Base-by-base conservation (phyloP, 306 rosid genomes). In the Gillenia trifoliata region DNA sequence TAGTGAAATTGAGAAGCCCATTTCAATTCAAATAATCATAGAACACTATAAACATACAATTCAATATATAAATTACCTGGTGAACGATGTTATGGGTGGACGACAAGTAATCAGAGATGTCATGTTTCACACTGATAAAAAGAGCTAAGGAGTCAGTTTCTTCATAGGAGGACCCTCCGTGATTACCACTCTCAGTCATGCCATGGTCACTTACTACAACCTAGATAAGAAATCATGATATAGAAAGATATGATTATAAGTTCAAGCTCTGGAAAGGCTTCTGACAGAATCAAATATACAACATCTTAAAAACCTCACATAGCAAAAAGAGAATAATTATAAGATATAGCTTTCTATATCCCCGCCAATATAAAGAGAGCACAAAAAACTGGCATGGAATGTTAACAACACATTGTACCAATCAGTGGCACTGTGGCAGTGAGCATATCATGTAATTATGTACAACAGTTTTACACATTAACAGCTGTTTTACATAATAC, bases 121-220 rank as follows among this genome's bases (percentile, higher is more conserved):
- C 78, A 68, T 80, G 77, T 79, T 81, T 77, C 56, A 80, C 84
- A 68, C 94, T 92, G 84, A 91, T 77, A 74, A 93, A 89, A 10
- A 93, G 80, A 77, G 89, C 93, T 15, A 93, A 81, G 41, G 98
- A 89, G 74, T 93, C 97, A 2, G 90, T 84, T 86, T 93, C 98
- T 85, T 93, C 96, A 60, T 85, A 84, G 11, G 98, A 89, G 17
- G 97, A 93, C 76, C 98, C 98, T 47, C 97, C 97, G 43, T 91
- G 97, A 78, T 93, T 93, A 81, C 98, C 98, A 78, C 75, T 91
- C 63, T 87, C 92, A 49, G 94, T 89, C 98, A 93, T 93, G 81
- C 98, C 98, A 83, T 93, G 98, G 88, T 93, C 98, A 83, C 98
- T 93, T 69, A 83, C 92, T 31, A 89, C 88, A 67, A 89, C 87